Conservation (phyloP, 2,329 filamentous ascomycete genomes). For the Ilyonectria sp. region DNA sequence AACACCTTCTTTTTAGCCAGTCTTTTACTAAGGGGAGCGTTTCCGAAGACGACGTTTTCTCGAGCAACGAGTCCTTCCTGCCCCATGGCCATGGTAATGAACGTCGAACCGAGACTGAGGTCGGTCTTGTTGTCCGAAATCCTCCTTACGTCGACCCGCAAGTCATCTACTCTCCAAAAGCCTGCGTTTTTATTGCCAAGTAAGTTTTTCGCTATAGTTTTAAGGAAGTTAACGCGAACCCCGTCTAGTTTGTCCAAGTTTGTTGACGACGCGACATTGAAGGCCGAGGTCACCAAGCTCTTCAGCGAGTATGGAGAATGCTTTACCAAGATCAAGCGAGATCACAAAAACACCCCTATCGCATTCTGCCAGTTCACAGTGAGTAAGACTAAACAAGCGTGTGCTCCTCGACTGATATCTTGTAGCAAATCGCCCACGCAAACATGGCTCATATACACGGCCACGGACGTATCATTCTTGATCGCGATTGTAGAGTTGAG, state of each 20-base stretch:
- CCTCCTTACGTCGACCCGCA: conserved; percentile 61
- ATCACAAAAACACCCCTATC: conserved; percentile 69
- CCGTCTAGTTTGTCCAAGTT: conserved; percentile 65
- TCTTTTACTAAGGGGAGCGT: background rate
- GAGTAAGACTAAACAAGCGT: conserved; percentile 46
- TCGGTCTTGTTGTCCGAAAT: background rate
- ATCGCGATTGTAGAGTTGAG: conserved; percentile 72
- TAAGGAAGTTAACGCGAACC: background rate
- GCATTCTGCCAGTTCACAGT: conserved; percentile 77
- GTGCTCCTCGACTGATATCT: conserved; percentile 41
- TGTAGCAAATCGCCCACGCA: conserved; percentile 65
- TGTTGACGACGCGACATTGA: conserved; percentile 65
- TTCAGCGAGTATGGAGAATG: conserved; percentile 71
- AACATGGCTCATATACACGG: conserved; percentile 63
- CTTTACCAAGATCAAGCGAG: conserved; percentile 76
- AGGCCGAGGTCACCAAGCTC: conserved; percentile 65
- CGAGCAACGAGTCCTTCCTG: background rate
- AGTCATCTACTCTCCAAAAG: conserved; percentile 65
- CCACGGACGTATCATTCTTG: conserved; percentile 65
- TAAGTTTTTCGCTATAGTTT: conserved; percentile 56
- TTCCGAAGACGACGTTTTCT: conserved; percentile 6
- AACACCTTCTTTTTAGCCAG: background rate
- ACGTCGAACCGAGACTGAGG: background rate
- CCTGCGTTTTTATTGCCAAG: conserved; percentile 78
- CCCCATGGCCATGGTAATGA: background rate